These are phyloP conservation scores for Bothia castanella DNA, from an alignment of 1,284 basidiomycete species.

Conservation along the genomic window DNA sequence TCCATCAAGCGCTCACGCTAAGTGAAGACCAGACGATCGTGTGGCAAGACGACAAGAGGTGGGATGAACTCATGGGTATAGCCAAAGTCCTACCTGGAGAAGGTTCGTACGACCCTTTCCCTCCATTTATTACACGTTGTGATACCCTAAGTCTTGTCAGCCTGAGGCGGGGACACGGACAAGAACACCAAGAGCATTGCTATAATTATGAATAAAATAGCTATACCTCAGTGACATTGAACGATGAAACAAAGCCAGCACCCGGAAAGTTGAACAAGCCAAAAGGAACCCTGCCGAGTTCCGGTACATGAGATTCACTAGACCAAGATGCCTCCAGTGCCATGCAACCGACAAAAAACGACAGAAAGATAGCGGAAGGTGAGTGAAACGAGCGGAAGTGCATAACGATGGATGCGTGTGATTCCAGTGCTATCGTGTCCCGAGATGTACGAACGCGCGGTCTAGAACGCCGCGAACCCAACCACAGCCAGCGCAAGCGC, in stretches of 20 bases:
- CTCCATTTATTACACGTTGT: too few relatives aligned
- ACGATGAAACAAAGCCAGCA: not conserved
- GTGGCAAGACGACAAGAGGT: constrained; percentile 51
- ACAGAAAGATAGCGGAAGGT: not conserved
- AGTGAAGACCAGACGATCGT: constrained; percentile 45
- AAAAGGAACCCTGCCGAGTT: not conserved
- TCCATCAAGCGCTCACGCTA: constrained; percentile 46
- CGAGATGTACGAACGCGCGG: not conserved
- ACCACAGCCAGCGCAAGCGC: constrained; percentile 20
- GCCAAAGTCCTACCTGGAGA: constrained; percentile 32
- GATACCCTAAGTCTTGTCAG: not conserved
- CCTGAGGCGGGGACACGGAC: not conserved
- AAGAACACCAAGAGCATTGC: not conserved
- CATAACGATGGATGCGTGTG: not conserved
- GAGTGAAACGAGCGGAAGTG: not conserved
- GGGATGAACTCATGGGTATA: constrained; percentile 44
- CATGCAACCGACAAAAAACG: too few relatives aligned
- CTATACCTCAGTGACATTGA: not conserved
- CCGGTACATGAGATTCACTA: not conserved
- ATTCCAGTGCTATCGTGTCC: not conserved
- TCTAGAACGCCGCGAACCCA: constrained; percentile 22
- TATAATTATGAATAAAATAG: constrained; percentile 8
- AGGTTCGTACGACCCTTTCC: constrained; percentile 14
- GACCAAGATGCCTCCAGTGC: not conserved
- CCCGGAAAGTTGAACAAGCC: not conserved